phyloP scores from a whole-genome alignment of 2,329 filamentous ascomycete species.

The Aspergillus unguis region DNA sequence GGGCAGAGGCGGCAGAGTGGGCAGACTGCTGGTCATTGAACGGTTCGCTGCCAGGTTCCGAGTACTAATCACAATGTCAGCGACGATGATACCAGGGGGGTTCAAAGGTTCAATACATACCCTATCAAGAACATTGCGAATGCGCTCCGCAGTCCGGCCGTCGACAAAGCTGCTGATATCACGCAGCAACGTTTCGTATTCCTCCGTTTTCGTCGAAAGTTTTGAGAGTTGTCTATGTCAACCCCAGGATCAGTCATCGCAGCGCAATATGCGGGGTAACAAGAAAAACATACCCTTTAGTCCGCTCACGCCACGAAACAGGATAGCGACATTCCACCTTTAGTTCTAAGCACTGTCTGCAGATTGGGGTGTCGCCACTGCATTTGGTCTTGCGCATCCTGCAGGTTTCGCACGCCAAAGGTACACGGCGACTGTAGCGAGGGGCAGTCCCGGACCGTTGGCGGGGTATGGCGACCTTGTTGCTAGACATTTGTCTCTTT shows the following conservation, averaged over 20 bases:
- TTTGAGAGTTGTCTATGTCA: conserved; percentile 32
- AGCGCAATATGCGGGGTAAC: background rate
- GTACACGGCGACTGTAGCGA: conserved; percentile 28
- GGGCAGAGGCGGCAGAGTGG: conserved; percentile 27
- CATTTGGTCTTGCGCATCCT: conserved; percentile 45
- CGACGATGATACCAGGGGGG: background rate
- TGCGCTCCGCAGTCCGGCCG: conserved; percentile 32
- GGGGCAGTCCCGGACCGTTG: conserved; percentile 17
- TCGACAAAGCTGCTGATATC: conserved; percentile 36
- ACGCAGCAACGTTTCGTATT: conserved; percentile 40
- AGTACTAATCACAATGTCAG: conserved; percentile 20
- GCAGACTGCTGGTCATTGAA: conserved; percentile 24
- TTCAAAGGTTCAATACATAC: conserved; percentile 20
- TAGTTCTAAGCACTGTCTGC: conserved; percentile 40
- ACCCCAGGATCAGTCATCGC: conserved; percentile 8
- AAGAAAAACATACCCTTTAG: conserved; percentile 31
- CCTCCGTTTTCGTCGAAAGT: conserved; percentile 29
- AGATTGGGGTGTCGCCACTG: conserved; percentile 41
- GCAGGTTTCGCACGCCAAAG: conserved; percentile 43
- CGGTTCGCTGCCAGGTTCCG: conserved; percentile 17
- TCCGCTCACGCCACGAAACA: conserved; percentile 37
- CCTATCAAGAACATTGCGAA: conserved; percentile 37
- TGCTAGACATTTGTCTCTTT: conserved; percentile 15
- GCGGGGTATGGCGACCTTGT: conserved; percentile 34
- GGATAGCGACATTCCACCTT: conserved; percentile 39